Evolutionary conservation across 139 green algal species (phyloP), one percentile per base, ranked within the genome.

Genomic region (Tetradesmus lagerheimii): DNA sequence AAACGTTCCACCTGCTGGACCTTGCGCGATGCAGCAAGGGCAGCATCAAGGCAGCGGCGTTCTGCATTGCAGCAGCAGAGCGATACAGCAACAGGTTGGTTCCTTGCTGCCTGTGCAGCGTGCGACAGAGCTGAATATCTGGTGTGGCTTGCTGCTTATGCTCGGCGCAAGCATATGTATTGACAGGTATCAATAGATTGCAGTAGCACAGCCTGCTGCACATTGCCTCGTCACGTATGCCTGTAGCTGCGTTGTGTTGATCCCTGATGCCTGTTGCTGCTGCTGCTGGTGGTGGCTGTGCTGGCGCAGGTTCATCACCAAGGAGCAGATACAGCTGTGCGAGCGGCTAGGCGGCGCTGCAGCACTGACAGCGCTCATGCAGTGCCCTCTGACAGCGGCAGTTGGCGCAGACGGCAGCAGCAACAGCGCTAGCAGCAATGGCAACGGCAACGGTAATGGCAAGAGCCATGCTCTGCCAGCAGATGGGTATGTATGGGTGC

Each of bases 1-100:
- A 98, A 90, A 97, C 95, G 0, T 97, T 97, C 71, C 94, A 97
- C 41, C 90, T 98, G 85, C 90, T 97, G 67, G 94, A 98, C 88
- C 89, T 98, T 53, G 95, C 95, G 4, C 78, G 93, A 0, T 96
- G 93, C 88, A 94, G 89, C 74, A 88, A 88, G 16, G 91, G 92
- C 37, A 89, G 85, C 86, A 93, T 97, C 15, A 86, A 85, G 18
- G 94, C 92, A 4, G 91, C 93, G 0, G 93, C 94, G 4, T 92
- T 95, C 86, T 95, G 92, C 83, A 96, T 97, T 11, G 94, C 91
- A 34, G 88, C 96, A 82, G 95, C 94, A 20, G 94, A 96, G 90
- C 90, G 95, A 16, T 94, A 94, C 89, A 93, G 78, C 83, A 97
- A 96, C 87, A 90, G 83, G 80, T 91, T 47, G 38, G 86, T 15